Conservation (phyloP, 495 filamentous ascomycete genomes). For the Penicillium canescens region DNA sequence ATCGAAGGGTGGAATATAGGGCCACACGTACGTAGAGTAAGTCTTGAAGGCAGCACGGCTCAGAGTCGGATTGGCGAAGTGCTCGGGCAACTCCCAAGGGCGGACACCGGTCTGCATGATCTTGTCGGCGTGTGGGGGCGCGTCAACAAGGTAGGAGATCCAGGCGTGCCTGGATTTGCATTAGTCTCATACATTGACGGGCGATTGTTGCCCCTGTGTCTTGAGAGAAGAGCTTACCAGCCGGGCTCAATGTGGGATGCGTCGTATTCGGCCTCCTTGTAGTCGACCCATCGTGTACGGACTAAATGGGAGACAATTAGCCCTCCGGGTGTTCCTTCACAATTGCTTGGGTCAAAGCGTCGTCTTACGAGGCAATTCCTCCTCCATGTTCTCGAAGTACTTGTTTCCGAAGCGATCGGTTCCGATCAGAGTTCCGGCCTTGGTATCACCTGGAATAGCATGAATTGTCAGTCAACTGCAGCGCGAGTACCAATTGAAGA, state of each 20-base stretch:
- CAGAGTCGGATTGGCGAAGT: conserved; percentile 72
- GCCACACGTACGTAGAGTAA: conserved; percentile 82
- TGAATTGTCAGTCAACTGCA: conserved; percentile 11
- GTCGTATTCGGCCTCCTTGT: conserved; percentile 83
- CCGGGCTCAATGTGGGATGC: conserved; percentile 93
- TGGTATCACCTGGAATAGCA: conserved; percentile 79
- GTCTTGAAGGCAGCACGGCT: conserved; percentile 81
- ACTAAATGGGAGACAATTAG: conserved; percentile 50
- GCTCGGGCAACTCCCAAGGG: conserved; percentile 73
- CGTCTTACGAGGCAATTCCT: conserved; percentile 86
- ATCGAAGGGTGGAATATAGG: background rate
- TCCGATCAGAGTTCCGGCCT: conserved; percentile 85
- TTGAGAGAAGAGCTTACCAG: conserved; percentile 56
- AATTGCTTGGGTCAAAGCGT: background rate
- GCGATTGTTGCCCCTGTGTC: background rate
- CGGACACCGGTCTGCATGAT: conserved; percentile 63
- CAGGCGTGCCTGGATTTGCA: conserved; percentile 75
- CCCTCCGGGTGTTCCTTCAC: background rate
- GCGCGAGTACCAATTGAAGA: background rate
- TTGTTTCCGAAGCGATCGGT: conserved; percentile 93
- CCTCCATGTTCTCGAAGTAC: conserved; percentile 87
- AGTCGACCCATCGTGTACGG: conserved; percentile 97
- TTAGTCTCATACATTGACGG: background rate
- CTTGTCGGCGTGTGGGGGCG: conserved; percentile 76
- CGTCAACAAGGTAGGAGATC: conserved; percentile 91